Conservation (phyloP, 305 asterid genomes). For the Andrographis paniculata region DNA sequence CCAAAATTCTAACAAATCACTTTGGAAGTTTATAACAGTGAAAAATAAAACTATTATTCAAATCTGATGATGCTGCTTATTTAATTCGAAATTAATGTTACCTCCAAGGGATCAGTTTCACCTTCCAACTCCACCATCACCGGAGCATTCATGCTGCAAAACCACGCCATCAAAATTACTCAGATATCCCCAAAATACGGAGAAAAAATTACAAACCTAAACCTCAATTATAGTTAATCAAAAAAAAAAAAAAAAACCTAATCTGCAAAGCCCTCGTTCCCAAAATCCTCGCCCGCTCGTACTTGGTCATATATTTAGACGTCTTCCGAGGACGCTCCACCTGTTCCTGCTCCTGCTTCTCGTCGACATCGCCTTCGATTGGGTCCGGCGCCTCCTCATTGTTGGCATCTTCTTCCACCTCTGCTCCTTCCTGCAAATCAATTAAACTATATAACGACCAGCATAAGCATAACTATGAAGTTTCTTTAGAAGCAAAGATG, state of each 20-base stretch:
- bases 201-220: too few species aligned
- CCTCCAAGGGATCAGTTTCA: constrained; percentile 40
- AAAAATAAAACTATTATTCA: not conserved
- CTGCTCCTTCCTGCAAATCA: constrained; percentile 69
- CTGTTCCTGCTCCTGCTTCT: constrained; percentile 35
- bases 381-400: constrained; percentile 31
- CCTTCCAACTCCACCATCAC: constrained; percentile 77
- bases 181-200: not conserved
- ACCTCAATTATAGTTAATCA: too few species aligned
- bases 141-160: constrained; percentile 60
- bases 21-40: too few species aligned
- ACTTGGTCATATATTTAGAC: constrained; percentile 77
- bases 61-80: too few species aligned
- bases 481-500: not conserved
- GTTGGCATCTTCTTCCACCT: constrained; percentile 37
- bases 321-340: constrained; percentile 63
- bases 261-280: constrained; percentile 84
- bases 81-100: too few species aligned
- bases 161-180: constrained; percentile 9
- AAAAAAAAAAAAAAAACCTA: constrained; percentile 29
- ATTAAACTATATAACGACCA: not conserved
- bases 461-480: not conserved
- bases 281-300: constrained; percentile 71
- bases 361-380: constrained; percentile 43
- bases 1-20: too few species aligned